A percentile compares a stretch with the other conserved stretches of the same genome.
Conservation (phyloP, 108 stramenopile genomes). For the Conticribra guillardii region DNA sequence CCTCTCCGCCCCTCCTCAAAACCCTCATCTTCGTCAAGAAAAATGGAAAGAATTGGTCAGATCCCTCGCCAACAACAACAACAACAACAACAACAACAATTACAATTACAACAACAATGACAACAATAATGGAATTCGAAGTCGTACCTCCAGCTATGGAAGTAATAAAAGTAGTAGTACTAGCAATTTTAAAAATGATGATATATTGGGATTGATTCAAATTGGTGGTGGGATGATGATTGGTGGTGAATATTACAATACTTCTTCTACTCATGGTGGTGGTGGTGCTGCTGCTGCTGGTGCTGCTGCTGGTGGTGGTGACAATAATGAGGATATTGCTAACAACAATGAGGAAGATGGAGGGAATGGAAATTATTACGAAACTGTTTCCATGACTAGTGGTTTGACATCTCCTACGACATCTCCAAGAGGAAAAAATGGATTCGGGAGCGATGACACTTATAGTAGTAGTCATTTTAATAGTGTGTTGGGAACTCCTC, state of each 20-base stretch:
- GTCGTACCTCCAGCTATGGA: neutral
- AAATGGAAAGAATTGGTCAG: constrained; percentile 23
- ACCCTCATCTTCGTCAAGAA: constrained; percentile 5
- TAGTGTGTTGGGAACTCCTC: neutral
- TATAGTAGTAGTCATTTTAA: neutral
- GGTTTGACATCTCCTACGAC: constrained; percentile 18
- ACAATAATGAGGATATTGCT: neutral
- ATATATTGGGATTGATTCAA: constrained; percentile 21
- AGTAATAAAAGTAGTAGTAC: neutral
- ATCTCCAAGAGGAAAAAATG: neutral
- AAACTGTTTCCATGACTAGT: constrained; percentile 3
- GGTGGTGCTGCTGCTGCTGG: too few relatives aligned
- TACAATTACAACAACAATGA: neutral
- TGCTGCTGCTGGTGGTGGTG: too few relatives aligned
- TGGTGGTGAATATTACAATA: neutral
- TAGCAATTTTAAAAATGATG: constrained; percentile 4
- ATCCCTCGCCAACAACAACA: constrained; percentile 13
- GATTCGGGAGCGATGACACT: too few relatives aligned
- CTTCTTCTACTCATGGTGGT: too few relatives aligned
- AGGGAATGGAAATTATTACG: too few relatives aligned
- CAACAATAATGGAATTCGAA: neutral
- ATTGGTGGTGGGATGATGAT: constrained; percentile 3
- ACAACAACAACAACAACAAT: neutral
- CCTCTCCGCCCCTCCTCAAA: neutral
- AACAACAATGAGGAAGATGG: neutral